Conservation (phyloP, 352 stramenopile species). For the Globisporangium spiculum region DNA sequence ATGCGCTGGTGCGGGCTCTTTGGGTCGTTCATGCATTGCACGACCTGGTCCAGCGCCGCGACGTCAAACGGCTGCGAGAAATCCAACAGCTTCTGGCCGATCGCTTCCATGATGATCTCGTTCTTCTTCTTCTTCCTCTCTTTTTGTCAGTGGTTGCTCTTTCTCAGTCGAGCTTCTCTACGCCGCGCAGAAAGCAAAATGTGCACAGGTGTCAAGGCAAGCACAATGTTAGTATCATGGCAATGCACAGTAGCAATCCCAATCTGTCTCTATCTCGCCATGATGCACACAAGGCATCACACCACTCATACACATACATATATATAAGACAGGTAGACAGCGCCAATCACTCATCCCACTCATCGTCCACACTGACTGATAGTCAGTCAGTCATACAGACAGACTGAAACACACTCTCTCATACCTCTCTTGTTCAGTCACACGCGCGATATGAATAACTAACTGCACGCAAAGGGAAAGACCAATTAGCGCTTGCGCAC, state of each 20-base stretch:
- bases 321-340: background rate
- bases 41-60: conserved; percentile 93
- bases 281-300: background rate
- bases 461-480: background rate
- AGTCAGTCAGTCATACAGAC: background rate
- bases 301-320: background rate
- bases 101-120: conserved; percentile 71
- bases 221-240: background rate
- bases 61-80: conserved; percentile 96
- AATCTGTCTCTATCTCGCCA: conserved; percentile 1
- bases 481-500: background rate
- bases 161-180: conserved; percentile 1
- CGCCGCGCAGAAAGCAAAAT: background rate
- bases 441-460: background rate
- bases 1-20: conserved; percentile 90
- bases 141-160: background rate
- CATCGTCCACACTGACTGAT: background rate
- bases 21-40: conserved; percentile 95
- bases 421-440: background rate
- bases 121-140: conserved; percentile 9
- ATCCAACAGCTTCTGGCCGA: conserved; percentile 91
- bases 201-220: background rate
- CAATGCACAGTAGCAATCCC: background rate
- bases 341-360: background rate
- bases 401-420: background rate